Evolutionary conservation across 164 flowering plant genomes (phyloP).

Genomic region (Kalanchoe fedtschenkoi): DNA sequence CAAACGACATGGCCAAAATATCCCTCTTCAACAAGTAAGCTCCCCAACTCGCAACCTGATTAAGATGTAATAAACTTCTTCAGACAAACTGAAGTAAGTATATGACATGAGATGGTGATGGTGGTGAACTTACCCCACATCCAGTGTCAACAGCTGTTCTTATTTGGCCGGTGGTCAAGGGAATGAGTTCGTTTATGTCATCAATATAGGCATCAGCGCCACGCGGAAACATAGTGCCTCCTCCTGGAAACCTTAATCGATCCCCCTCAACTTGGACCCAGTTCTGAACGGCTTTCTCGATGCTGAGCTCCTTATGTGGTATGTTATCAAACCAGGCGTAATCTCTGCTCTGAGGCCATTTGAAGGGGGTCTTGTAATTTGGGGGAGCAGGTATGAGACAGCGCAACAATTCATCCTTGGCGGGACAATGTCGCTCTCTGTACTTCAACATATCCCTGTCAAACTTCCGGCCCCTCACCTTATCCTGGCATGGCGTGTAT

Average conservation of each 20-base stretch:
- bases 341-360: constrained; percentile 96
- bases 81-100: background rate
- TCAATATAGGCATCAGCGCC: constrained; percentile 97
- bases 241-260: constrained; percentile 82
- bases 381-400: constrained; percentile 93
- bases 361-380: constrained; percentile 80
- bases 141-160: constrained; percentile 95
- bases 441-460: constrained; percentile 63
- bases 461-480: constrained; percentile 47
- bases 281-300: constrained; percentile 94
- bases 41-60: background rate
- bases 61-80: background rate
- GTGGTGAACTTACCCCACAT: constrained; percentile 63
- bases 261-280: constrained; percentile 97
- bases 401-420: constrained; percentile 45
- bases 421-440: constrained; percentile 87
- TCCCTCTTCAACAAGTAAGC: background rate
- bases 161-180: constrained; percentile 57
- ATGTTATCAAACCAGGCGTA: constrained; percentile 91
- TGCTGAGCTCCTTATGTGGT: constrained; percentile 87
- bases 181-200: constrained; percentile 62
- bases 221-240: constrained; percentile 94
- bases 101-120: background rate
- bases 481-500: constrained; percentile 85
- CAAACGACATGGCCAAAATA: background rate